phyloP scores from a whole-genome alignment of 2,329 filamentous ascomycete genomes.

The Ceratocystis harringtonii region DNA sequence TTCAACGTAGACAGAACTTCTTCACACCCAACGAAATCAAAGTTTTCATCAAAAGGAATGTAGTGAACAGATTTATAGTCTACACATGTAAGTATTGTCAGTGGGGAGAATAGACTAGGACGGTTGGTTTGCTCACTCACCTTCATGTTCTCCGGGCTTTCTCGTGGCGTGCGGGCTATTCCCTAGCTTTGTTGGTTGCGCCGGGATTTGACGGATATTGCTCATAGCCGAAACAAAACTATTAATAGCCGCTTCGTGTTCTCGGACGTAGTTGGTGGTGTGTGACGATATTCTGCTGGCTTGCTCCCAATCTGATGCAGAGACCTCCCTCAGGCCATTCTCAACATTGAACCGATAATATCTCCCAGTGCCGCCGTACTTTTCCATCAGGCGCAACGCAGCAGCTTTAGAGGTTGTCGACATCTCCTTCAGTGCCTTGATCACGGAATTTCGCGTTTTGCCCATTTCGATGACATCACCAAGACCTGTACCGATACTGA shows the following conservation, averaged over 20 bases:
- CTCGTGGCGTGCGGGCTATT: too few species aligned
- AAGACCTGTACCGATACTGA: slow-evolving; percentile 23
- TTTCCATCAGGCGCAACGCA: slow-evolving; percentile 3
- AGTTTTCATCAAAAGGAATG: neutral
- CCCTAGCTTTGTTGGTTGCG: too few species aligned
- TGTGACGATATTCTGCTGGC: slow-evolving; percentile 20
- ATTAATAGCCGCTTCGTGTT: neutral
- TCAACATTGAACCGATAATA: slow-evolving; percentile 23
- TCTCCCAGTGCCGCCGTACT: slow-evolving; percentile 17
- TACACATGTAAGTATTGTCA: neutral
- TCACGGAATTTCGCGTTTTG: slow-evolving; percentile 1
- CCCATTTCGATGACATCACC: slow-evolving; percentile 19
- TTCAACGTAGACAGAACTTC: neutral
- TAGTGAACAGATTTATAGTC: neutral
- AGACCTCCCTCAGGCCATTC: slow-evolving; percentile 21
- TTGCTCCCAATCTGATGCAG: slow-evolving; percentile 21
- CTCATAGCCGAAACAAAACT: neutral
- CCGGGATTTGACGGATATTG: too few species aligned
- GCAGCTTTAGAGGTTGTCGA: neutral
- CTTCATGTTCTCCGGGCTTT: neutral
- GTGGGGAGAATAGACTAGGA: neutral
- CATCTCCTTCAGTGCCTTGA: neutral
- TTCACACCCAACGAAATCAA: neutral
- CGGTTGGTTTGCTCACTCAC: neutral
- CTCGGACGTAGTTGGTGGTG: slow-evolving; percentile 19